A percentile compares a stretch with the other conserved stretches of the same genome.
Conservation (phyloP, 495 filamentous ascomycete species). For the Podospora conica region DNA sequence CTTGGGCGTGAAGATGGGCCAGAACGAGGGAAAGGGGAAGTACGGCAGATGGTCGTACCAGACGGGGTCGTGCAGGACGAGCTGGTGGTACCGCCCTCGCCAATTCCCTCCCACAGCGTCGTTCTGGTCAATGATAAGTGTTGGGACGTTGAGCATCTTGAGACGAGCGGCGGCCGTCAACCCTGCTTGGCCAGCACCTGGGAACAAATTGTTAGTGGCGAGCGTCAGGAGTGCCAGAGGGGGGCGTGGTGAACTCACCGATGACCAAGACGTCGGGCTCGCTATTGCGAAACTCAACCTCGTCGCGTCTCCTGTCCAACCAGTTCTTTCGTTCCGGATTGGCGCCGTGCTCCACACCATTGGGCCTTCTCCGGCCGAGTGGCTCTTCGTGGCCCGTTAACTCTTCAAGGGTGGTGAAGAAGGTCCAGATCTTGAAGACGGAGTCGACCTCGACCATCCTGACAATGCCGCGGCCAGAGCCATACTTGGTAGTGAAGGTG, state of each 20-base stretch:
- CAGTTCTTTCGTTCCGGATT: conserved; percentile 50
- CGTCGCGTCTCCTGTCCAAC: conserved; percentile 53
- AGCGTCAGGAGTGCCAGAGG: not conserved
- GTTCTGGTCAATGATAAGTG: conserved; percentile 62
- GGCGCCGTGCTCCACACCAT: conserved; percentile 48
- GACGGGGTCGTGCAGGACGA: conserved; percentile 70
- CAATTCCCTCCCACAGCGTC: conserved; percentile 69
- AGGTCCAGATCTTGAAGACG: conserved; percentile 58
- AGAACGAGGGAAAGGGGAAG: conserved; percentile 58
- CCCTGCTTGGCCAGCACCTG: conserved; percentile 52
- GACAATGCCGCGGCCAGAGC: conserved; percentile 52
- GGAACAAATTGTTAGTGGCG: conserved; percentile 1
- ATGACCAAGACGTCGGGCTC: conserved; percentile 64
- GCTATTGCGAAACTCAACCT: conserved; percentile 48
- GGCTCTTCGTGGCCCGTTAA: conserved; percentile 50
- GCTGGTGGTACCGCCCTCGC: conserved; percentile 58
- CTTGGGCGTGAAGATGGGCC: conserved; percentile 71
- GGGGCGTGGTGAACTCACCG: conserved; percentile 39
- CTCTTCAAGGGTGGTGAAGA: conserved; percentile 55
- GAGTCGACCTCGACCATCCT: conserved; percentile 46
- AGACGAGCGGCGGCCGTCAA: conserved; percentile 63
- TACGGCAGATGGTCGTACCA: conserved; percentile 76
- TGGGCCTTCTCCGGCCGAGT: conserved; percentile 38
- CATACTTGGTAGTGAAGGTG: conserved; percentile 46
- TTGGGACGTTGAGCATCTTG: conserved; percentile 60